Conservation (phyloP, 768 basidiomycete genomes). For the Naganishia friedmannii region DNA sequence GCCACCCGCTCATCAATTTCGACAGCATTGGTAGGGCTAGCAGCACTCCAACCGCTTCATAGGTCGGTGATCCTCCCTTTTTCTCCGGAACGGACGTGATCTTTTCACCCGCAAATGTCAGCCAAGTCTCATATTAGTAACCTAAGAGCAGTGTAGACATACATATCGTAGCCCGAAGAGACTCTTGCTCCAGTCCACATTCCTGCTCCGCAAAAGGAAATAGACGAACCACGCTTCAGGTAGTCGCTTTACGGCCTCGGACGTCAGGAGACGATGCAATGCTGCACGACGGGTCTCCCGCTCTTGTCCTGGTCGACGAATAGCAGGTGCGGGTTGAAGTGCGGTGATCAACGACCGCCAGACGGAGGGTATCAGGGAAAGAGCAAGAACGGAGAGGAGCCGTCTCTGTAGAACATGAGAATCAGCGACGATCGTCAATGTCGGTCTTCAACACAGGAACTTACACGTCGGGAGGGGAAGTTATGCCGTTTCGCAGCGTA, state of each 20-base stretch:
- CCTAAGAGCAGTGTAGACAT: constrained; percentile 41
- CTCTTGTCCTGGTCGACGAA: background rate
- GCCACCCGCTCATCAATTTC: background rate
- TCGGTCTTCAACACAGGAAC: background rate
- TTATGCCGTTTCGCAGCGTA: constrained; percentile 31
- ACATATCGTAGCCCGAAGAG: constrained; percentile 49
- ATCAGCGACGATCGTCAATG: background rate
- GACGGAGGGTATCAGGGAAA: constrained; percentile 37
- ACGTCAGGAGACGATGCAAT: constrained; percentile 35
- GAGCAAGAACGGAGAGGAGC: constrained; percentile 39
- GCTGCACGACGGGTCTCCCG: constrained; percentile 3
- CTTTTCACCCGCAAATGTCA: background rate
- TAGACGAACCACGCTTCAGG: constrained; percentile 48
- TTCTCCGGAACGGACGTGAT: constrained; percentile 14
- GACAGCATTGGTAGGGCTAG: background rate
- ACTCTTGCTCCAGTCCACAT: constrained; percentile 47
- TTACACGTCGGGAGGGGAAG: constrained; percentile 29
- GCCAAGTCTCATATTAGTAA: constrained; percentile 28
- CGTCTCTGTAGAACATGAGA: constrained; percentile 35
- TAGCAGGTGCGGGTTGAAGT: constrained; percentile 26
- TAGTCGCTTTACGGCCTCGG: constrained; percentile 35
- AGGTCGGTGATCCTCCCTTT: constrained; percentile 13
- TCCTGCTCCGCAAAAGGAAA: constrained; percentile 47
- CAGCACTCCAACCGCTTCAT: constrained; percentile 11
- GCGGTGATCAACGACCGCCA: constrained; percentile 31